Percentiles rank a stretch among this genome's conserved stretches.
Evolutionary conservation across 495 filamentous ascomycete genomes (phyloP).

Genomic region (Hyaloscypha hepaticicola): DNA sequence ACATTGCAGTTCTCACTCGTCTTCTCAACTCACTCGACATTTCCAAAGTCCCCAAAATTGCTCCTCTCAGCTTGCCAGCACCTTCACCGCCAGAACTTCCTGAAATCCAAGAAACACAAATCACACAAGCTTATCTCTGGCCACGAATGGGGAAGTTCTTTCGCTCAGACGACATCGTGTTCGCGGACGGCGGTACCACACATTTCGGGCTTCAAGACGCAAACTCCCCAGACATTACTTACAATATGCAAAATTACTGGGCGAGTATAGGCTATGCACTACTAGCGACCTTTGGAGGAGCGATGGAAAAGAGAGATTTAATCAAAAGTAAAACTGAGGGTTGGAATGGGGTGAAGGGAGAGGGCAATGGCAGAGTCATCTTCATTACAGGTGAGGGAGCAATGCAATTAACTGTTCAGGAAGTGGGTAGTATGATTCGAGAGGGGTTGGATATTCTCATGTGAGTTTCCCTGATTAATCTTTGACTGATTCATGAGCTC

Average conservation of each 20-base stretch:
- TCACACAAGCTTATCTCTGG: conserved; percentile 7
- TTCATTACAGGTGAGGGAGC: conserved; percentile 8
- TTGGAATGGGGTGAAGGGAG: not conserved
- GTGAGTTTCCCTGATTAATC: not conserved
- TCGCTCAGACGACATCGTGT: conserved; percentile 46
- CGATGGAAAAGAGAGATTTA: conserved; percentile 33
- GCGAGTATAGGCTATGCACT: conserved; percentile 44
- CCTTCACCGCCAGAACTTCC: not conserved
- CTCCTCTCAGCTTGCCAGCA: not conserved
- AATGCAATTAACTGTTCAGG: conserved; percentile 32
- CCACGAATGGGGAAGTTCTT: conserved; percentile 33
- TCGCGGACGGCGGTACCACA: conserved; percentile 44
- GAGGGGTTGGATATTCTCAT: not conserved
- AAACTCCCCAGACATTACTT: conserved; percentile 31
- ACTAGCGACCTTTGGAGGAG: conserved; percentile 36
- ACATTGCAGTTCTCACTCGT: not conserved
- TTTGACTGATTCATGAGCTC: not conserved
- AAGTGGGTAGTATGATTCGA: not conserved
- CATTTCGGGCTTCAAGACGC: conserved; percentile 35
- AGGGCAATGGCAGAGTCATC: conserved; percentile 24
- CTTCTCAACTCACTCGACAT: not conserved
- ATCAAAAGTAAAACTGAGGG: conserved; percentile 5
- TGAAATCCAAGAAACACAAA: not conserved
- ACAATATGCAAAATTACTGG: conserved; percentile 39
- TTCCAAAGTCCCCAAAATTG: not conserved